A percentile compares a stretch with the other conserved stretches of the same genome.
These are phyloP conservation scores for Metschnikowia arizonensis DNA, from an alignment of 805 yeast species.

Conservation along the genomic window DNA sequence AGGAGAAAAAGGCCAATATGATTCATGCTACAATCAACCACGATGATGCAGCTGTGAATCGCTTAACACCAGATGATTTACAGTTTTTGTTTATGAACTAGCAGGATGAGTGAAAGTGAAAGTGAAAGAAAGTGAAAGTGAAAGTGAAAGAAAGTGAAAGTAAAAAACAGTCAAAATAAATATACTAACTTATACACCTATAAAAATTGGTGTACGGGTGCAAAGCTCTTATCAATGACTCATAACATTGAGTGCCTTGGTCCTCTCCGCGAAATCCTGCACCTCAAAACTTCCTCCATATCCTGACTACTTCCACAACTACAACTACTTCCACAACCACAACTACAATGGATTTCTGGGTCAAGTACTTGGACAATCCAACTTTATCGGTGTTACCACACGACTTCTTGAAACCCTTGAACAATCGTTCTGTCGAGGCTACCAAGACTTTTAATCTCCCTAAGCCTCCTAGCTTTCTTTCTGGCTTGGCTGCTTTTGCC, in stretches of 20 bases:
- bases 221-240: conserved; percentile 17
- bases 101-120: neutral
- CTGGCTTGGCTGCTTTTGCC: conserved; percentile 63
- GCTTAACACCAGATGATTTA: conserved; percentile 88
- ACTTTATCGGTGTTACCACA: conserved; percentile 85
- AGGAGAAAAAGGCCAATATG: conserved; percentile 97
- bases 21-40: conserved; percentile 93
- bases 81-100: conserved; percentile 89
- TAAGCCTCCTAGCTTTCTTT: conserved; percentile 33
- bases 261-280: conserved; percentile 3
- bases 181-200: too few species aligned
- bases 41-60: conserved; percentile 85
- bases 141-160: too few species aligned
- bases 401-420: conserved; percentile 76
- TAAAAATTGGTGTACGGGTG: too few species aligned
- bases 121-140: neutral
- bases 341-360: conserved; percentile 47
- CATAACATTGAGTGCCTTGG: conserved; percentile 1
- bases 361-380: conserved; percentile 62
- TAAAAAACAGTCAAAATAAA: too few species aligned
- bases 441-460: conserved; percentile 33
- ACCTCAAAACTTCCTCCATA: neutral
- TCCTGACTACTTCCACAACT: neutral
- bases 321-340: neutral
- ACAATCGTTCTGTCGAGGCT: conserved; percentile 65